Base-by-base conservation (phyloP, 805 yeast genomes). In the Cyberlindnera saturnus region DNA sequence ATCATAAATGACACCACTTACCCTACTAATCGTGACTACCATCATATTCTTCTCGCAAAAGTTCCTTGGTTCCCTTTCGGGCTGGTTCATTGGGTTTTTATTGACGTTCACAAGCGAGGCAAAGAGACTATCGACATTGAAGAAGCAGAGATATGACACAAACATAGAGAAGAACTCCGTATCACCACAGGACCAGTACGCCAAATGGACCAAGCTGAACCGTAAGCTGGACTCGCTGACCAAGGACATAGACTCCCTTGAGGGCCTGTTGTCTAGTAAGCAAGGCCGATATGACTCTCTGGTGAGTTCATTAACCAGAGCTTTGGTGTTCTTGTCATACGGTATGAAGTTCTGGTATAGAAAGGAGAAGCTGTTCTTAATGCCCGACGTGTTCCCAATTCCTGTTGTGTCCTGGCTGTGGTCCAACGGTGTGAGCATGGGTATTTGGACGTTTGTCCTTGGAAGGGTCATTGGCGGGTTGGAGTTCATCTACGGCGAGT, bases 181-280 rank as follows among this genome's bases (percentile, higher is more conserved):
- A 9, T 77, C 87, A 43, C 91, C 97, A 2, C 96, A 91, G 62
- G 97, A 93, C 60, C 81, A 93, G 56, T 93, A 91, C 62, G 96
- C 97, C 26, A 82, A 77, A 56, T 93, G 98, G 98, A 95, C 97
- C 1, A 88, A 88, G 61, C 70, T 90, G 48, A 90, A 88, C 56
- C 75, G 99, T 39, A 34, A 38, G 30, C 32, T 36, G 31, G 47
- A 50, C 15, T 28, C 41, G 14, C 39, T 47, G n/a, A 40, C 38
- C 8, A 43, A 33, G 32, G 48, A 47, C 17, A 50, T 50, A 32
- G 20, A 37, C 5, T 6, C 16, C 19, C 13, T 41, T 23, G 49
- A 50, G 19, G 38, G 30, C 15, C 29, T 37, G 16, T 36, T 45
- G 2, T 34, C 26, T 11, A 23, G 34, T 6, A 35, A 35, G 14